These are phyloP conservation scores for Rhodosporidiobolus odoratus DNA, from an alignment of 768 basidiomycete genomes.

Conservation along the genomic window DNA sequence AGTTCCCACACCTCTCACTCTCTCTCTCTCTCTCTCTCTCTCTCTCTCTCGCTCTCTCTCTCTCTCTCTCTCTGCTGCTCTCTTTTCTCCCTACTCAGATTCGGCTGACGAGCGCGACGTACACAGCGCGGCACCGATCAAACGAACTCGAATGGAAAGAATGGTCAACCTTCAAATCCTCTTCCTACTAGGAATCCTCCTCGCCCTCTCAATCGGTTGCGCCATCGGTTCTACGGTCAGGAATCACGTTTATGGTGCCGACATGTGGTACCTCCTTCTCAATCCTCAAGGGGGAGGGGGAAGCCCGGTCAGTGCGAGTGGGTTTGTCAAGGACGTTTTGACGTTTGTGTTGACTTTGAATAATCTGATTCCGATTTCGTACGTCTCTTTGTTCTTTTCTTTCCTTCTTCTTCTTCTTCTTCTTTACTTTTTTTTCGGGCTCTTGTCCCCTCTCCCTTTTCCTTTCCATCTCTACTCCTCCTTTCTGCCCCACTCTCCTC, in stretches of 20 bases:
- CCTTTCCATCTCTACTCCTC: no score
- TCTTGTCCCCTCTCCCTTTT: no score
- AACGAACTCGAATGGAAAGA: constrained; percentile 88
- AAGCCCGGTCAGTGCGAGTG: constrained; percentile 51
- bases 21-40: neutral
- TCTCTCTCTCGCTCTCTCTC: neutral
- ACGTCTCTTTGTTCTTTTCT: constrained; percentile 20
- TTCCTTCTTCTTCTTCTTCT: neutral
- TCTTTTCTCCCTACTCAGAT: neutral
- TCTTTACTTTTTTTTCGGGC: no score
- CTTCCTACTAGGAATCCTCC: constrained; percentile 80
- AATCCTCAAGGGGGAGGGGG: constrained; percentile 44
- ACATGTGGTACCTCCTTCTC: constrained; percentile 86
- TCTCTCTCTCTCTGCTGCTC: neutral
- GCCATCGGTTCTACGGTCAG: constrained; percentile 88
- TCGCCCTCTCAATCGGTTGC: constrained; percentile 81
- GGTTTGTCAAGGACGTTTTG: constrained; percentile 89
- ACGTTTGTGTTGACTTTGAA: constrained; percentile 85
- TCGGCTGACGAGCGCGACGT: no score
- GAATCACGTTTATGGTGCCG: constrained; percentile 77
- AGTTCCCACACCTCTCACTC: no score
- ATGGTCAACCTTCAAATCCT: constrained; percentile 96
- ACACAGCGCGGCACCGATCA: constrained; percentile 87
- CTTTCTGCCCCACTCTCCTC: no score
- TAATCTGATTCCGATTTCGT: constrained; percentile 95